phyloP scores from a whole-genome alignment of 768 basidiomycete genomes.

The Podaxis pistillaris region DNA sequence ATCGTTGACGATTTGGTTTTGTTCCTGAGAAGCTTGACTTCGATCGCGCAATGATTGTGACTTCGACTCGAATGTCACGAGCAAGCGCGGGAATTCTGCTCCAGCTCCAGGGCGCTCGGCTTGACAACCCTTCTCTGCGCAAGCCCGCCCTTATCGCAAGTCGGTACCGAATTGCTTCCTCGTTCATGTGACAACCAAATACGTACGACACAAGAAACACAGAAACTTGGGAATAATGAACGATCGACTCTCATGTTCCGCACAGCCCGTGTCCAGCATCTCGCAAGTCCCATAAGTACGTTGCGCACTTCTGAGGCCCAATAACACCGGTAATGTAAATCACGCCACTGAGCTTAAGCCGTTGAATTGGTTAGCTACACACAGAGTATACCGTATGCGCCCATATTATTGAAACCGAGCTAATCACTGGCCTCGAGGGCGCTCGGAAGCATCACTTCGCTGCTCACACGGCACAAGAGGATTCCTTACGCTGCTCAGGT shows the following conservation, averaged over 20 bases:
- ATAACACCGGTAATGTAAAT: no score
- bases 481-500: neutral
- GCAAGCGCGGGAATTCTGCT: conserved; percentile 12
- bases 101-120: conserved; percentile 7
- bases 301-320: no score
- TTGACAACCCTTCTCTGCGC: conserved; percentile 18
- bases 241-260: no score
- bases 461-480: no score
- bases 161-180: conserved; percentile 20
- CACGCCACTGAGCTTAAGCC: no score
- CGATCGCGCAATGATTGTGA: conserved; percentile 25
- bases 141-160: conserved; percentile 29
- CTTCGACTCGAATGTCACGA: conserved; percentile 33
- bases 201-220: neutral
- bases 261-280: no score
- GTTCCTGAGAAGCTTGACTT: conserved; percentile 33
- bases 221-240: no score
- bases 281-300: no score
- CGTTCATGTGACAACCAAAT: neutral
- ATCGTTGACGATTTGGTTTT: conserved; percentile 31
- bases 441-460: neutral
- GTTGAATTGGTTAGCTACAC: no score
- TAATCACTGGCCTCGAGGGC: neutral
- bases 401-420: neutral
- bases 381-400: no score